Conservation (phyloP, 495 filamentous ascomycete genomes). For the Neurospora sp. region DNA sequence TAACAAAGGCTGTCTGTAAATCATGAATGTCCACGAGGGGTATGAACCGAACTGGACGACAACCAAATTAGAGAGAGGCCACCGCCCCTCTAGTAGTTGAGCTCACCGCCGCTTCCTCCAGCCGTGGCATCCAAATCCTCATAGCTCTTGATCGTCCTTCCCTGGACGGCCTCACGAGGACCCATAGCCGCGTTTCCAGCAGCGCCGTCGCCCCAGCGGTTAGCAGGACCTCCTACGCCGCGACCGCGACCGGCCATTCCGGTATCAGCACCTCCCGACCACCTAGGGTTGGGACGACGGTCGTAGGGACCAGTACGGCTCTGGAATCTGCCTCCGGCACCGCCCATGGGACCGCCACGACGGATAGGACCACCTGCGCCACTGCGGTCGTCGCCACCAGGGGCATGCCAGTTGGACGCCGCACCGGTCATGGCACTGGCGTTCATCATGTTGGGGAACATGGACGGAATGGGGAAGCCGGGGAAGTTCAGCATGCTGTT, state of each 20-base stretch:
- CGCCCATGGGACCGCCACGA: conserved; percentile 31
- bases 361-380: conserved; percentile 32
- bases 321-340: conserved; percentile 30
- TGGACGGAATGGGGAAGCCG: conserved; percentile 35
- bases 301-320: conserved; percentile 41
- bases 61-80: not conserved
- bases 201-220: conserved; percentile 53
- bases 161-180: conserved; percentile 77
- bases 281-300: conserved; percentile 36
- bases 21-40: not conserved
- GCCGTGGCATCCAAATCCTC: conserved; percentile 84
- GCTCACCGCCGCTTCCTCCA: conserved; percentile 46
- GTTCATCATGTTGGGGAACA: conserved; percentile 47
- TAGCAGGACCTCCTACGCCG: conserved; percentile 40
- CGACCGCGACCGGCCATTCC: conserved; percentile 28
- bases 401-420: conserved; percentile 34
- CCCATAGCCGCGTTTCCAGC: conserved; percentile 61
- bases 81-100: conserved; percentile 42
- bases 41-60: not conserved
- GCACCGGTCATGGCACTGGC: conserved; percentile 38
- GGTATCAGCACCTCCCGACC: conserved; percentile 14
- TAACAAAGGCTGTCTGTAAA: not conserved
- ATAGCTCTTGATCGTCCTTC: conserved; percentile 87
- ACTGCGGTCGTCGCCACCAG: conserved; percentile 34
- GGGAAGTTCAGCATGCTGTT: conserved; percentile 47